A percentile compares a stretch with the other conserved stretches of the same genome.
Evolutionary conservation across 2,329 filamentous ascomycete species (phyloP).

Genomic region (Cryphonectria naterciae): DNA sequence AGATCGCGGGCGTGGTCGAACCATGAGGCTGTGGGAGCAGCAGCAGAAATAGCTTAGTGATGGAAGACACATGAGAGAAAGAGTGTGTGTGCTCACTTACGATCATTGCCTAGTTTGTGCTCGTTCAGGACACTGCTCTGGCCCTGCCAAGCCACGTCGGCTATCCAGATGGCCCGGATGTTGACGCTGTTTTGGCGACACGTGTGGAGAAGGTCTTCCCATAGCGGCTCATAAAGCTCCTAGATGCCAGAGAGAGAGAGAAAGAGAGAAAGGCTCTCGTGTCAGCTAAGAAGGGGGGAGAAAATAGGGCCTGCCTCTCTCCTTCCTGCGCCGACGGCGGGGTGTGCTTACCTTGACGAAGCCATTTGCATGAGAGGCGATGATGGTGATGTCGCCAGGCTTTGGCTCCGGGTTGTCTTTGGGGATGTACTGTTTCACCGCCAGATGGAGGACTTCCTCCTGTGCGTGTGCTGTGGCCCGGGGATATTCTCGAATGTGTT

Average conservation of each 20-base stretch:
- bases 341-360: constrained; percentile 75
- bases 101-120: constrained; percentile 77
- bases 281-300: constrained; percentile 2
- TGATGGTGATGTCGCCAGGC: constrained; percentile 80
- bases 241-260: constrained; percentile 39
- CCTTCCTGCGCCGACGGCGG: background rate
- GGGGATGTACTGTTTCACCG: constrained; percentile 88
- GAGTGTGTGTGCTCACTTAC: constrained; percentile 51
- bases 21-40: constrained; percentile 68
- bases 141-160: constrained; percentile 86
- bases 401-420: constrained; percentile 68
- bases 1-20: constrained; percentile 84
- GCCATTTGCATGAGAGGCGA: constrained; percentile 87
- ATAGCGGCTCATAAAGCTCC: constrained; percentile 92
- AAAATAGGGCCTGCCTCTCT: background rate
- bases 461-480: constrained; percentile 72
- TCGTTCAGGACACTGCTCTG: constrained; percentile 80
- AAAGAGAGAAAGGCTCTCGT: constrained; percentile 17
- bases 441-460: constrained; percentile 73
- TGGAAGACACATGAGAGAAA: constrained; percentile 3
- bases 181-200: constrained; percentile 64
- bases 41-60: background rate
- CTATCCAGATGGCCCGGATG: constrained; percentile 86
- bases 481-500: constrained; percentile 83
- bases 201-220: constrained; percentile 75